Conservation (phyloP, 495 filamentous ascomycete species). For the Amphirosellinia nigrospora region DNA sequence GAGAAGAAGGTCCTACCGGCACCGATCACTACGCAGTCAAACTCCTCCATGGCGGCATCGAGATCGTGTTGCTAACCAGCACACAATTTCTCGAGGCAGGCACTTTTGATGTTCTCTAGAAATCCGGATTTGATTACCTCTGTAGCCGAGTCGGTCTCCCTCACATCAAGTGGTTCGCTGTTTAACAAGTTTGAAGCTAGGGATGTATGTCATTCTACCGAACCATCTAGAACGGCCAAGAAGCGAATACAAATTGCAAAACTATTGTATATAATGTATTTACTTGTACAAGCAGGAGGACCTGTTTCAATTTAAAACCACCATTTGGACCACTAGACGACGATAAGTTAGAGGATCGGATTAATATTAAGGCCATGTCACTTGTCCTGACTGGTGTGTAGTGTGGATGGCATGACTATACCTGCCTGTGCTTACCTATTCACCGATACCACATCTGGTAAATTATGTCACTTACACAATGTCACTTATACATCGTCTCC, state of each 20-base stretch:
- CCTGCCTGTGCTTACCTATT: neutral
- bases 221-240: neutral
- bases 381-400: neutral
- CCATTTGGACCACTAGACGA: neutral
- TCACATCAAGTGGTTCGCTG: neutral
- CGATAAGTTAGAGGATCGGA: neutral
- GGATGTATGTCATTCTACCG: neutral
- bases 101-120: neutral
- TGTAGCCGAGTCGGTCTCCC: neutral
- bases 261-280: neutral
- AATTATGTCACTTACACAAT: too few species aligned
- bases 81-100: neutral
- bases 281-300: neutral
- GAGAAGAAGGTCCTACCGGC: constrained; percentile 42
- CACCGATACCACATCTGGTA: neutral
- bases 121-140: neutral
- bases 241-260: neutral
- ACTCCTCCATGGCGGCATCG: constrained; percentile 43
- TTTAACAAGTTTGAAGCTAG: neutral
- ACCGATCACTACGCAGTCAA: constrained; percentile 52
- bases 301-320: neutral
- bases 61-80: neutral
- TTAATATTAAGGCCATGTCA: neutral
- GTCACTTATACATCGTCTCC: neutral
- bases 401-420: neutral